Evolutionary conservation across 2,329 filamentous ascomycete species (phyloP).

Genomic region (Penicillium hordei): DNA sequence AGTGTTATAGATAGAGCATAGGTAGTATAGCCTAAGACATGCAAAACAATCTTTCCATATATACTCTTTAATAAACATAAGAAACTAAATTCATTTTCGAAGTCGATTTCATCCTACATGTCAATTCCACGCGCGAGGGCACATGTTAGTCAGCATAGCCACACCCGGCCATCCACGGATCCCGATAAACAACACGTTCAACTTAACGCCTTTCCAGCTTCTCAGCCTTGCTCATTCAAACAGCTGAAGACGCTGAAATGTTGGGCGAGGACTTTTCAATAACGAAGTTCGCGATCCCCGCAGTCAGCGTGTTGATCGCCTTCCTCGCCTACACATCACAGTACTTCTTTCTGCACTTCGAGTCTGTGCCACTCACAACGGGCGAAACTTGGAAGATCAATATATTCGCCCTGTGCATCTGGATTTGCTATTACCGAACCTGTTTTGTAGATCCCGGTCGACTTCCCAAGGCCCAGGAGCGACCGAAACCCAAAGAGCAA

Average conservation of each 20-base stretch:
- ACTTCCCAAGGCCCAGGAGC: constrained; percentile 49
- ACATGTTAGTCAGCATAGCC: constrained; percentile 18
- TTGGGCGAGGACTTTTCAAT: constrained; percentile 29
- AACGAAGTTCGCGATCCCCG: constrained; percentile 53
- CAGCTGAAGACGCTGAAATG: constrained; percentile 19
- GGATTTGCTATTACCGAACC: constrained; percentile 60
- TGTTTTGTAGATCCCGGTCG: constrained; percentile 60
- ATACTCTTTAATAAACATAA: neutral
- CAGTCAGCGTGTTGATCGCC: constrained; percentile 54
- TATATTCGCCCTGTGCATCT: constrained; percentile 53
- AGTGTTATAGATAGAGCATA: too few relatives aligned
- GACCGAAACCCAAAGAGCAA: constrained; percentile 17
- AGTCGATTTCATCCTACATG: neutral
- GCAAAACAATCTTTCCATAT: too few relatives aligned
- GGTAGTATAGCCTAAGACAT: too few relatives aligned
- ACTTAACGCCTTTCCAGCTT: constrained; percentile 2
- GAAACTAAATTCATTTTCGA: neutral
- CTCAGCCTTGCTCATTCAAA: neutral
- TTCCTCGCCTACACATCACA: constrained; percentile 63
- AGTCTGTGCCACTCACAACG: constrained; percentile 53
- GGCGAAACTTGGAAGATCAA: constrained; percentile 58
- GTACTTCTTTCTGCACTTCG: constrained; percentile 55
- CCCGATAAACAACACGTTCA: constrained; percentile 20
- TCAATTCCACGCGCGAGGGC: neutral
- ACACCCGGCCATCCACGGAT: neutral